Base-by-base conservation (phyloP, 805 yeast species). In the Millerozyma miso region DNA sequence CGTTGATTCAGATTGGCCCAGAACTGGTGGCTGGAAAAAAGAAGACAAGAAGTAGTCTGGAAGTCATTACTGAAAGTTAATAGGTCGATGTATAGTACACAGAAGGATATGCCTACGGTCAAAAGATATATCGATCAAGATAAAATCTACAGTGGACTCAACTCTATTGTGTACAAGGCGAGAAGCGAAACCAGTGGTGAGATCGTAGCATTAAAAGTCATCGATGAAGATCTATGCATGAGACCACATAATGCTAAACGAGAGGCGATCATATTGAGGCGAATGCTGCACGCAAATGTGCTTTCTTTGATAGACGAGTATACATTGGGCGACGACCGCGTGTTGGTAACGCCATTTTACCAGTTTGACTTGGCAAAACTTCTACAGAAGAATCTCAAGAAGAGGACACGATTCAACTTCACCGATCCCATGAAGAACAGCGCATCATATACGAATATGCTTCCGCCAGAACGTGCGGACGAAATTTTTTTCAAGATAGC, bases 171-270 rank as follows among this genome's bases (percentile, higher is more conserved):
- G 10, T 67, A 64, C 45, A 45, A 46, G 31, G 66, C 61, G 6
- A 47, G 35, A 16, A 56, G 56, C 32, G 31, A 19, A 1, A 32
- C 35, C 14, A 44, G 38, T 10, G 26, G 41, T 3, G n/a, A 33
- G n/a, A 16, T 36, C 4, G 50, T 60, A n/a, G 68, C 68, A 3
- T 50, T 70, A 40, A 70, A 70, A 43, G 55, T 63, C 4, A 70
- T 69, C 7, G 74, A 69, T 46, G 51, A 49, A 31, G 76, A 70
- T 46, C 51, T 69, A 19, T 43, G 51, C 31, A 36, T 54, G 18
- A 62, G 62, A 23, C 76, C 76, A 1, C 76, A 70, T 52, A 51
- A 62, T 42, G 52, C 66, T 29, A 41, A 51, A 14, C 52, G 54
- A 35, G 76, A 70, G 47, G 52, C 69, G 17, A 39, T 39, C 16